Conservation (phyloP, 805 yeast genomes). For the Metschnikowia dekortorum region DNA sequence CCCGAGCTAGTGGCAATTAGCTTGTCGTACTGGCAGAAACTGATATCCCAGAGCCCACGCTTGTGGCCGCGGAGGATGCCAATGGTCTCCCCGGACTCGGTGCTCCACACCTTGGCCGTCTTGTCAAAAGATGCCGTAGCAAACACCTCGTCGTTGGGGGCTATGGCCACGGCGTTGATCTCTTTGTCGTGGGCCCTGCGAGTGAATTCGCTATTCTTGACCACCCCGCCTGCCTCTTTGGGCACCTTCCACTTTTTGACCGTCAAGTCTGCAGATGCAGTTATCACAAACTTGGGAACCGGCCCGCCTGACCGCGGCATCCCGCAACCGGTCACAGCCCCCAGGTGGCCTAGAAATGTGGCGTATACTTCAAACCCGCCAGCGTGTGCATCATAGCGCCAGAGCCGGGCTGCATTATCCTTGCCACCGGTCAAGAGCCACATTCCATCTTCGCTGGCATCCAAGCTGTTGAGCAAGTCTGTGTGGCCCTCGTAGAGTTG, state of each 20-base stretch:
- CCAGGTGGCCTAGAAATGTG: conserved; percentile 79
- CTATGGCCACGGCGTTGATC: conserved; percentile 80
- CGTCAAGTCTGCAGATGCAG: conserved; percentile 82
- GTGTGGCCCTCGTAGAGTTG: conserved; percentile 73
- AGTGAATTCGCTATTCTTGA: conserved; percentile 75
- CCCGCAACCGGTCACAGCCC: conserved; percentile 78
- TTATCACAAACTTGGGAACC: conserved; percentile 66
- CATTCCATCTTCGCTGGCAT: conserved; percentile 69
- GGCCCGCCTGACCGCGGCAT: conserved; percentile 49
- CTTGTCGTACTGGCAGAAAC: conserved; percentile 77
- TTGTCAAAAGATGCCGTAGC: conserved; percentile 96
- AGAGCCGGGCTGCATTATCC: conserved; percentile 78
- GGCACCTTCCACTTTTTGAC: conserved; percentile 83
- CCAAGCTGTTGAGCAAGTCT: conserved; percentile 79
- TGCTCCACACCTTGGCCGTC: conserved; percentile 84
- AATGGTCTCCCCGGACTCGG: conserved; percentile 77
- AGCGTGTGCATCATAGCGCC: conserved; percentile 57
- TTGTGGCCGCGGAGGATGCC: conserved; percentile 87
- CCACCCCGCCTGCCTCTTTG: conserved; percentile 27
- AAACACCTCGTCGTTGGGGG: conserved; percentile 85
- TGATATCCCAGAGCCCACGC: conserved; percentile 91
- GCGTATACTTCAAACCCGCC: conserved; percentile 46
- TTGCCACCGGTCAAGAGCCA: conserved; percentile 94
- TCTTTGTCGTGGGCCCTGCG: conserved; percentile 97
- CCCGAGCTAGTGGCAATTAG: conserved; percentile 82